Base-by-base conservation (phyloP, 2,329 filamentous ascomycete species). In the Calonectria naviculata region DNA sequence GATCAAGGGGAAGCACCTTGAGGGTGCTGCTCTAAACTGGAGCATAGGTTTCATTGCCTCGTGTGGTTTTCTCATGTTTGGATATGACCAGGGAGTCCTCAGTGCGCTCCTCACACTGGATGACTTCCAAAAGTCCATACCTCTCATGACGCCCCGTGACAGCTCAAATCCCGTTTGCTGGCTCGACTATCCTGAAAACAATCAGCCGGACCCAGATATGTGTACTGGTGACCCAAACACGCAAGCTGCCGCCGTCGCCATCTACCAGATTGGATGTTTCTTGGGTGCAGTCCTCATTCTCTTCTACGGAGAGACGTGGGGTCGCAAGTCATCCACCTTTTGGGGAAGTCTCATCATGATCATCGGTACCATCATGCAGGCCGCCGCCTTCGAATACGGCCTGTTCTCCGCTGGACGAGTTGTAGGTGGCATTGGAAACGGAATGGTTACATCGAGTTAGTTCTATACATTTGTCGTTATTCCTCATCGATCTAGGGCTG, bases 321-420 rank as follows among this genome's bases (percentile, higher is more conserved):
- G 79, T 0, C 78, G 79, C 29, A 80, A 79, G 71, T 80, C 78
- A 0, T 81, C 79, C 0, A 80, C 79, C 4, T 80, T 81, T 54
- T 81, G 79, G 78, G 79, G 79, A 29, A 79, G 76, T 49, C 65
- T 74, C 3, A 78, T 81, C 38, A 81, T 81, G 80, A 78, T 80
- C 34, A 67, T 81, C 8, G 78, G 79, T 0, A 78, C 76, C 3
- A 67, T 80, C 31, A 74, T 81, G 52, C 52, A 58, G 21, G 52
- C 5, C 12, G 8, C 34, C 3, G 52, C 52, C 34, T 38, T 58
- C 21, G 52, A 58, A 15, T 58, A 58, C 15, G 52, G 52, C 12
- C 21, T 58, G 4, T 58, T 58, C 52, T 58, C 52, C 6, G 52
- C 52, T 24, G 52, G 52, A 19, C 21, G 52, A 38, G 24, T 58